A percentile compares a stretch with the other conserved stretches of the same genome.
phyloP scores from a whole-genome alignment of 208 protist species.

The Wallacemonas collosoma region DNA sequence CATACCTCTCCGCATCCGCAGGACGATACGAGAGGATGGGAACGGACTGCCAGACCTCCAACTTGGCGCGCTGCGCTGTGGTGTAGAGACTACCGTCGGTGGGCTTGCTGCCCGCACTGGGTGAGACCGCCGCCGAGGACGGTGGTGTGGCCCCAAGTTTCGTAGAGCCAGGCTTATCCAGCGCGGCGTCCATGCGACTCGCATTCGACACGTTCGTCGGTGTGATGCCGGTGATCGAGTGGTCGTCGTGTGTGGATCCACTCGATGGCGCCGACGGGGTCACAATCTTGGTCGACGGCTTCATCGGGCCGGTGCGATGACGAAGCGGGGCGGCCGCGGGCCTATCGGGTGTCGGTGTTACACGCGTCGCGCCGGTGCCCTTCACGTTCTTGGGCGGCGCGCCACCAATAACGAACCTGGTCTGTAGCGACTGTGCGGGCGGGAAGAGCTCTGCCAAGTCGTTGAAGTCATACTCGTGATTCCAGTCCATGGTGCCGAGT shows the following conservation, averaged over 20 bases:
- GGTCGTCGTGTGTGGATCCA: neutral
- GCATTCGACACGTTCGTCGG: slow-evolving; percentile 11
- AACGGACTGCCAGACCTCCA: slow-evolving; percentile 33
- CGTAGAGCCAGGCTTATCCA: slow-evolving; percentile 8
- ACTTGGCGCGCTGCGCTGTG: slow-evolving; percentile 27
- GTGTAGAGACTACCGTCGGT: slow-evolving; percentile 25
- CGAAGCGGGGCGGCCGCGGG: neutral
- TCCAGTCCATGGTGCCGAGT: slow-evolving; percentile 8
- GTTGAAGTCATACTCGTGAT: slow-evolving; percentile 2
- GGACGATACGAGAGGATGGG: slow-evolving; percentile 29
- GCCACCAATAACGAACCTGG: slow-evolving; percentile 1
- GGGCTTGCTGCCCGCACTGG: slow-evolving; percentile 8
- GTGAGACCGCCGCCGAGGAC: slow-evolving; percentile 12
- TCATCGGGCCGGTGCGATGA: slow-evolving; percentile 1
- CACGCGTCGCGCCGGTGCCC: neutral
- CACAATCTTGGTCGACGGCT: slow-evolving; percentile 21
- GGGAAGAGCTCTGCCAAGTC: slow-evolving; percentile 14
- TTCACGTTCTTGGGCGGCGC: neutral
- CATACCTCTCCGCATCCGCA: slow-evolving; percentile 26
- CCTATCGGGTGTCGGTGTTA: neutral
- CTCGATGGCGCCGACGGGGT: slow-evolving; percentile 13
- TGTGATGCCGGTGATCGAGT: neutral
- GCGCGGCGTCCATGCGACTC: neutral
- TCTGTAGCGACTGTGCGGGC: neutral
- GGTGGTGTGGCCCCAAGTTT: slow-evolving; percentile 21